These are phyloP conservation scores for Microbotryum violaceum DNA, from an alignment of 1,284 basidiomycete genomes.

Conservation along the genomic window DNA sequence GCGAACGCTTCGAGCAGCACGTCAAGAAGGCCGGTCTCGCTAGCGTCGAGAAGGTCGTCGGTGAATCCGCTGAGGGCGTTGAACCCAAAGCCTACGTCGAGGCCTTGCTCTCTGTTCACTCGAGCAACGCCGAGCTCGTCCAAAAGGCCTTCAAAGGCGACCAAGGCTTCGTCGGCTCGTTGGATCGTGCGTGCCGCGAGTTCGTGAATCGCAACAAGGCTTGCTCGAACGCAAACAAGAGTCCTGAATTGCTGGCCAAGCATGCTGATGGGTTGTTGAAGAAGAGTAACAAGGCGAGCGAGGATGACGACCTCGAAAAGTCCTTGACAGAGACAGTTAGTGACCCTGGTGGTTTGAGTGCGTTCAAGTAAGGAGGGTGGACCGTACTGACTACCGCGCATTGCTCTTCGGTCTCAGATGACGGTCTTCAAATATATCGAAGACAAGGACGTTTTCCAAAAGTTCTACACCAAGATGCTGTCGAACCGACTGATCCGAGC, in stretches of 20 bases:
- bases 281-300: slow-evolving; percentile 88
- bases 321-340: slow-evolving; percentile 82
- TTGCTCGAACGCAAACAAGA: slow-evolving; percentile 72
- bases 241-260: slow-evolving; percentile 88
- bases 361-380: no score
- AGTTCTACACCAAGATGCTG: slow-evolving; percentile 95
- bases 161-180: slow-evolving; percentile 86
- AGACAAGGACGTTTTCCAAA: slow-evolving; percentile 99
- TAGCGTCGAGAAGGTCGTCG: slow-evolving; percentile 67
- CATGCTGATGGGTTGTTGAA: slow-evolving; percentile 84
- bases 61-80: slow-evolving; percentile 45
- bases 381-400: neutral
- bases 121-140: slow-evolving; percentile 86
- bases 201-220: slow-evolving; percentile 94
- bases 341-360: slow-evolving; percentile 17
- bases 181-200: slow-evolving; percentile 90
- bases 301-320: slow-evolving; percentile 82
- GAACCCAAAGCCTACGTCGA: slow-evolving; percentile 90
- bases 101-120: slow-evolving; percentile 81
- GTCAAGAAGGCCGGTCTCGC: slow-evolving; percentile 82
- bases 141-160: slow-evolving; percentile 85
- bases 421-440: slow-evolving; percentile 97
- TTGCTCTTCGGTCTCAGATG: slow-evolving; percentile 57
- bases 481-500: slow-evolving; percentile 90
- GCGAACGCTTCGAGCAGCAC: slow-evolving; percentile 88